Evolutionary conservation across 176 grass and related monocot genomes (phyloP).

Genomic region (Triticum aestivum): IWGSC_CS_RefSeq_v2.1 NC_057802.1:66675782-66676281

Average conservation of each 20-base stretch:
- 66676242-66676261: too few relatives aligned
- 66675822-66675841: slow-evolving; percentile 44
- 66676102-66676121: too few relatives aligned
- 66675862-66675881: slow-evolving; percentile 18
- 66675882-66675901: not conserved
- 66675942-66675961: slow-evolving; percentile 8
- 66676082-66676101: too few relatives aligned
- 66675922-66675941: slow-evolving; percentile 50
- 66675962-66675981: slow-evolving; percentile 30
- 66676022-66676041: not conserved
- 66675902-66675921: slow-evolving; percentile 41
- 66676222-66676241: too few relatives aligned
- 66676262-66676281: too few relatives aligned
- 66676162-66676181: too few relatives aligned
- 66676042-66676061: too few relatives aligned
- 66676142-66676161: too few relatives aligned
- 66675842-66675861: slow-evolving; percentile 20
- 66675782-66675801: slow-evolving; percentile 15
- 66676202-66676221: too few relatives aligned
- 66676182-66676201: too few relatives aligned
- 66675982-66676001: slow-evolving; percentile 40
- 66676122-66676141: too few relatives aligned
- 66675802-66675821: slow-evolving; percentile 49
- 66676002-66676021: not conserved
- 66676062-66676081: too few relatives aligned